Evolutionary conservation across 805 yeast species (phyloP).

Genomic region (Martiniozyma abietophila): DNA sequence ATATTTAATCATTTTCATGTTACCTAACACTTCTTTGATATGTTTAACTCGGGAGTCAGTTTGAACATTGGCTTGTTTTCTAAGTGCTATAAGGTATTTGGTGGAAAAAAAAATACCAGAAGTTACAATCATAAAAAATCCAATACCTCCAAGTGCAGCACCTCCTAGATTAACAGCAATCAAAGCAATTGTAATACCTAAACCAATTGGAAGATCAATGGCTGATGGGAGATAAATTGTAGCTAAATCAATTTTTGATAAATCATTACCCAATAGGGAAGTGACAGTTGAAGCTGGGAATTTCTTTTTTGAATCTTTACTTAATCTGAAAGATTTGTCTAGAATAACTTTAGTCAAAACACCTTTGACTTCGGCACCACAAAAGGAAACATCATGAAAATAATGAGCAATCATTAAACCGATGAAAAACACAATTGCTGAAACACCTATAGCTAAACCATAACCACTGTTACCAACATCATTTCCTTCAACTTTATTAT

Average conservation of each 20-base stretch:
- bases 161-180: slow-evolving; percentile 64
- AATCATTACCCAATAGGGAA: slow-evolving; percentile 71
- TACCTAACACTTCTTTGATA: slow-evolving; percentile 69
- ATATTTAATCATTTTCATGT: slow-evolving; percentile 74
- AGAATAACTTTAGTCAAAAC: slow-evolving; percentile 62
- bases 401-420: slow-evolving; percentile 50
- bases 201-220: slow-evolving; percentile 53
- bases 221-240: slow-evolving; percentile 59
- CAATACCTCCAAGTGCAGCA: slow-evolving; percentile 63
- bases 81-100: slow-evolving; percentile 40
- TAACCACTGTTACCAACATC: slow-evolving; percentile 49
- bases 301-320: slow-evolving; percentile 45
- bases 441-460: slow-evolving; percentile 68
- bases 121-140: slow-evolving; percentile 43
- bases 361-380: slow-evolving; percentile 67
- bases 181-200: slow-evolving; percentile 54
- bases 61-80: slow-evolving; percentile 47
- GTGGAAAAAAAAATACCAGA: slow-evolving; percentile 37
- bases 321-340: slow-evolving; percentile 56
- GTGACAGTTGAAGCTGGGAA: slow-evolving; percentile 67
- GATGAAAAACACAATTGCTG: slow-evolving; percentile 40
- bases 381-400: slow-evolving; percentile 49
- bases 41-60: slow-evolving; percentile 73
- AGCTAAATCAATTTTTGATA: slow-evolving; percentile 72
- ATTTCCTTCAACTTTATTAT: slow-evolving; percentile 35